Evolutionary conservation across 768 basidiomycete genomes (phyloP), one percentile per base, ranked within the genome.

Genomic region (Clitopilus hobsonii): DNA sequence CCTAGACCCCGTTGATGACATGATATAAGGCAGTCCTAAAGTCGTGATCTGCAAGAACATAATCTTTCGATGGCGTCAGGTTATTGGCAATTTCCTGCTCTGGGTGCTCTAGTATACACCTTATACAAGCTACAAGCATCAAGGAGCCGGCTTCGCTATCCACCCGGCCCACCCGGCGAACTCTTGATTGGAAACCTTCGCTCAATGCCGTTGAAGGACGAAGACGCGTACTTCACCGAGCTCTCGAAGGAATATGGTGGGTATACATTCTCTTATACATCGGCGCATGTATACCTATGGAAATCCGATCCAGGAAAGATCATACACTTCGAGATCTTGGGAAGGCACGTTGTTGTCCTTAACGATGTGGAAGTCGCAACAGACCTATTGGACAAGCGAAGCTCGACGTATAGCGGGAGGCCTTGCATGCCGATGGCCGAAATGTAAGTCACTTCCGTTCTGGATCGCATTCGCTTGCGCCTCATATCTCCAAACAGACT

Each of bases 391-490:
- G 49, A 50, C n/a, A 50, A 50, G 49, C 11, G 28, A 26, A 29
- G 49, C 24, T 50, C 49, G 24, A 26, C 26, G 16, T 26, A 50
- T 20, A 69, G 71, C 7, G 49, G 62, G 38, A 52, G 63, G 28
- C 65, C 61, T 7, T 18, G 48, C 18, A 53, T 65, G 7, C 53
- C 58, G 23, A 47, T 65, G 22, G 59, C 55, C 28, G 51, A 64
- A 20, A 11, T 67, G 64, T 67, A 48, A n/a, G 65, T 20, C 18
- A 10, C 18, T 20, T 53, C 1, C 20, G 14, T 11, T 26, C 26
- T 50, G 6, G 38, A 10, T 18, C 18, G n/a, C 11, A 29, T 16
- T 29, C 1, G 14, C 16, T 10, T 10, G 6, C 13, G 10, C 49
- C 10, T 26, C n/a, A n/a, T n/a, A n/a, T n/a, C n/a, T n/a, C 7